These are phyloP conservation scores for Cladosporium cucumerinum DNA, from an alignment of 2,329 filamentous ascomycete species.

Conservation along the genomic window DNA sequence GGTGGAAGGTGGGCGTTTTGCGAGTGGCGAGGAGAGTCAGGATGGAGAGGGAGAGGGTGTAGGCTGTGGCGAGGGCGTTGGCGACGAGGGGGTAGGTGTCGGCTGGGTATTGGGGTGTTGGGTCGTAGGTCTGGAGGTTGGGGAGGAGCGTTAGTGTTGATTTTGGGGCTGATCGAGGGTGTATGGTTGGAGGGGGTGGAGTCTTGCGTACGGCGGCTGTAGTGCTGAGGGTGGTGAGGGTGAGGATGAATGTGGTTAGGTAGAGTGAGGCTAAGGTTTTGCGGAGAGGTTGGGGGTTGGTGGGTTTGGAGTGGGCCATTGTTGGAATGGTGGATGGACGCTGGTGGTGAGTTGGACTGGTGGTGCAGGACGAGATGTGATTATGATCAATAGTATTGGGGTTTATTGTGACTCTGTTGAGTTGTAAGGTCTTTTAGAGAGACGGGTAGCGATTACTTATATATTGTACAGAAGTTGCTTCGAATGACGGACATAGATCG, in stretches of 20 bases:
- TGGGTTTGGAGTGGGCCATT: neutral
- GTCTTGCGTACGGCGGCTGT: neutral
- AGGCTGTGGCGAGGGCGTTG: neutral
- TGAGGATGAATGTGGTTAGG: neutral
- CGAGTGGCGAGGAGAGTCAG: neutral
- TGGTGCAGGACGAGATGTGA: too few species aligned
- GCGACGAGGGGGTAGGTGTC: neutral
- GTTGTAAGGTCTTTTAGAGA: neutral
- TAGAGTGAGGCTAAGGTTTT: neutral
- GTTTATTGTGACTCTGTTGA: neutral
- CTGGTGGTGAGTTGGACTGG: neutral
- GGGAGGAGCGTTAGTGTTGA: neutral
- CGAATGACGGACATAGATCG: neutral
- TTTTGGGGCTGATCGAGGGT: neutral
- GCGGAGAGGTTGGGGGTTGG: neutral
- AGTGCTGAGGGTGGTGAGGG: neutral
- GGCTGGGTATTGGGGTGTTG: neutral
- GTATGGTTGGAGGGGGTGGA: neutral
- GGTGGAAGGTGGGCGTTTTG: neutral
- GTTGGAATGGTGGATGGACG: neutral
- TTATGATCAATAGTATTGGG: too few species aligned
- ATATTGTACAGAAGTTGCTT: neutral
- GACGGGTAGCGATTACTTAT: neutral
- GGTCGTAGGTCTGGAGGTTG: neutral
- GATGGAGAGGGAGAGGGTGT: neutral